These are phyloP conservation scores for Solanum bukasovii DNA, from an alignment of 257 asterid species.

Conservation along the genomic window DNA sequence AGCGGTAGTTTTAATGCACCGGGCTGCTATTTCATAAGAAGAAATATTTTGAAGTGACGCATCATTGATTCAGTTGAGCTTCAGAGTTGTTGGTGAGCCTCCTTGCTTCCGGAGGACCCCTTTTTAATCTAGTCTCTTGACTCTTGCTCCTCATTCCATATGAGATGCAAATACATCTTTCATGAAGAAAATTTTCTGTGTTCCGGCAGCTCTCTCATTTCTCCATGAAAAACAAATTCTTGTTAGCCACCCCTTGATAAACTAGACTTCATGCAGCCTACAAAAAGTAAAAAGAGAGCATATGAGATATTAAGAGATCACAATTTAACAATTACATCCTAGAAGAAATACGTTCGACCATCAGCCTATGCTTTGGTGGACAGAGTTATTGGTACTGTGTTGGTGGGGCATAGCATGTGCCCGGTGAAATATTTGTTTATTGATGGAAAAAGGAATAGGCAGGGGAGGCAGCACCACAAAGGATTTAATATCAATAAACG, in stretches of 20 bases:
- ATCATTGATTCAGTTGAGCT: too few relatives aligned
- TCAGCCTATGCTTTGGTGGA: background rate
- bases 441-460: background rate
- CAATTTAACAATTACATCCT: background rate
- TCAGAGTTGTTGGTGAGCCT: too few relatives aligned
- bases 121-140: background rate
- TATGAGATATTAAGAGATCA: background rate
- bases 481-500: background rate
- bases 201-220: background rate
- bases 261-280: background rate
- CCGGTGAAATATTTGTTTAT: background rate
- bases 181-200: background rate
- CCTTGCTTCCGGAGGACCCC: too few relatives aligned
- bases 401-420: background rate
- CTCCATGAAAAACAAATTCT: background rate
- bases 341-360: background rate
- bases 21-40: background rate
- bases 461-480: background rate
- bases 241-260: background rate
- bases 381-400: background rate
- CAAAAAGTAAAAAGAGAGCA: background rate
- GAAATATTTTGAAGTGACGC: background rate
- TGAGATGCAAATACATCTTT: background rate
- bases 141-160: background rate
- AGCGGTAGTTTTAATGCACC: background rate